phyloP scores from a whole-genome alignment of 2,329 filamentous ascomycete genomes.

The Pseudogymnoascus pannorum region DNA sequence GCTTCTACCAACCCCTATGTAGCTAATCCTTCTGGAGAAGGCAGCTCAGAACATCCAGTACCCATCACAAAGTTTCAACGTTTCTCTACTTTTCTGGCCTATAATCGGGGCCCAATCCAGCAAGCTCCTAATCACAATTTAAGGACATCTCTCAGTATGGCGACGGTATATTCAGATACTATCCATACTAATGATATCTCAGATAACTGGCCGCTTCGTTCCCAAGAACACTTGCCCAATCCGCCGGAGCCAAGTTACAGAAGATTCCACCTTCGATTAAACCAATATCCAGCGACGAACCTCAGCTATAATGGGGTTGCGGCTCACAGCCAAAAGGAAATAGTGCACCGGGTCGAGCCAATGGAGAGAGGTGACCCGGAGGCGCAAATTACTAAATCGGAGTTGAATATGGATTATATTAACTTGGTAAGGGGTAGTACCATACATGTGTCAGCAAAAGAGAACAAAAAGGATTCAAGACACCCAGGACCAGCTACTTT shows the following conservation, averaged over 20 bases:
- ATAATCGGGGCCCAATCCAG: neutral
- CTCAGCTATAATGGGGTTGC: neutral
- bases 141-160: neutral
- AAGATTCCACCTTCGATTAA: neutral
- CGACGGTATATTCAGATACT: conserved; percentile 1
- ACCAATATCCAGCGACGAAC: neutral
- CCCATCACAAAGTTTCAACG: neutral
- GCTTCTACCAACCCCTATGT: neutral
- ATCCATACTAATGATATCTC: neutral
- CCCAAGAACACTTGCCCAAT: neutral
- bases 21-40: neutral
- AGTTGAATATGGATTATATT: neutral
- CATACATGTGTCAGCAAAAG: neutral
- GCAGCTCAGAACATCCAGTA: neutral
- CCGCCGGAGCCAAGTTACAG: neutral
- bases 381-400: neutral
- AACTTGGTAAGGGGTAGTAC: neutral
- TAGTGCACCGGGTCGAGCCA: neutral
- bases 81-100: neutral
- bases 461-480: neutral
- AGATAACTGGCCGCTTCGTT: conserved; percentile 1
- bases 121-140: neutral
- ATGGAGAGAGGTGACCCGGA: neutral
- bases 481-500: conserved; percentile 30
- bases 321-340: neutral